Evolutionary conservation across 2,329 filamentous ascomycete species (phyloP).

Genomic region (Oidium heveae): DNA sequence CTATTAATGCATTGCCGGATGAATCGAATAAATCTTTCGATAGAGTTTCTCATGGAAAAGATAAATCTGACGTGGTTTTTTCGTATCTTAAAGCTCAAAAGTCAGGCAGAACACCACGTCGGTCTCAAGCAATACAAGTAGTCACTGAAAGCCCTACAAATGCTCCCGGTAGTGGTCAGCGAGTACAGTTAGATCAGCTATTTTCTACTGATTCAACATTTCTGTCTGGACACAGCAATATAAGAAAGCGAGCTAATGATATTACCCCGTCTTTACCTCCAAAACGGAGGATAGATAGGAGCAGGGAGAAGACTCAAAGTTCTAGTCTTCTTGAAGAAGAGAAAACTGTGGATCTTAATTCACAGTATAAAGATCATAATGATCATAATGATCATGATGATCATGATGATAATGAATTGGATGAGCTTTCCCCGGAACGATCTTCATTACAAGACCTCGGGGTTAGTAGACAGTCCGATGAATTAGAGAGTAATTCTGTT

Average conservation of each 20-base stretch:
- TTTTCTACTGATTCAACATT: conserved; percentile 4
- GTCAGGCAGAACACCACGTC: background rate
- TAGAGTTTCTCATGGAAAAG: background rate
- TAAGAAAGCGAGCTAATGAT: background rate
- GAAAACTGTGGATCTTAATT: too few species aligned
- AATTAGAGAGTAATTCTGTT: background rate
- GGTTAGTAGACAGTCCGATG: background rate
- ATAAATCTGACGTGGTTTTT: background rate
- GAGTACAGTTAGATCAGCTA: conserved; percentile 19
- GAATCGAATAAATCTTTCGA: background rate
- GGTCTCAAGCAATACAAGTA: conserved; percentile 16
- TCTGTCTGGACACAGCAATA: conserved; percentile 4
- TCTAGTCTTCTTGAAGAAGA: background rate
- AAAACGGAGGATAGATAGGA: conserved; percentile 7
- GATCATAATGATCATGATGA: background rate
- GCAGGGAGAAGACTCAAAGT: background rate
- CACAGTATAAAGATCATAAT: background rate
- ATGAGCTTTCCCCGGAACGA: conserved; percentile 13
- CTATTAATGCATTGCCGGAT: background rate
- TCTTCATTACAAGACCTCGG: too few species aligned
- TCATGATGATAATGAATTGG: conserved; percentile 6
- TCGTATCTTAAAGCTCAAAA: background rate
- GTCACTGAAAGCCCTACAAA: conserved; percentile 27
- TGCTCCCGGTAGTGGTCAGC: conserved; percentile 29
- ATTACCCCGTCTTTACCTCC: conserved; percentile 5